Evolutionary conservation across 2,329 filamentous ascomycete species (phyloP), one percentile per base, ranked within the genome.

Genomic region (Fusarium sp.): DNA sequence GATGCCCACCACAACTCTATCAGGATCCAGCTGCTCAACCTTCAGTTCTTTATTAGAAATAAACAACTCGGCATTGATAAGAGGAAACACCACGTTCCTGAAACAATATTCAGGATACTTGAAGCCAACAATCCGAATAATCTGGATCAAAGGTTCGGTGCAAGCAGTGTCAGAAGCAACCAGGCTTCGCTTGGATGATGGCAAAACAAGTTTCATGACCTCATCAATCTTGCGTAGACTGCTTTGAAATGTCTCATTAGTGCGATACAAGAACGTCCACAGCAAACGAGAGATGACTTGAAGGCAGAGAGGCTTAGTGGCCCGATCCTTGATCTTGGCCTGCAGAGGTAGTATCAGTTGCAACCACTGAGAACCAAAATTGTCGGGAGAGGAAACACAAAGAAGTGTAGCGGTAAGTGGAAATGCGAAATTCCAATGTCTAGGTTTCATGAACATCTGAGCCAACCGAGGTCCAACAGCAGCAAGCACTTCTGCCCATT

Each of bases 1-100:
- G 67, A 99, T 99, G 4, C 94, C 96, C 72, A 99, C 92, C n/a
- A 98, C 95, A 82, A 98, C 97, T 74, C 93, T 91, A 77, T 99
- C 97, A 1, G 97, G 96, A 67, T 99, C 96, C 66, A 99, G 86
- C 76, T 97, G 93, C 76, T 98, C 96, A 28, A 98, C 92, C 76
- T 89, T 94, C 43, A 96, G 82, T 45, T 97, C 93, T 74, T 90
- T 86, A 69, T 93, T 84, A 19, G 90, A 88, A 28, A 88, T 85
- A 77, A 98, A 96, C n/a, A 94, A 84, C 54, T 98, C 95, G 2
- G 94, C 93, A 77, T 97, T 97, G 76, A 99, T 92, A 39, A 99
- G 83, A 5, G 95, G 96, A 74, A 98, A 98, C n/a, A 99, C 93
- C 69, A 98, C 92, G 48, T 86, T 93, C 71, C 91, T 89, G 80